Conservation (phyloP, 1,284 basidiomycete species). For the Papiliotrema nemorosa region DNA sequence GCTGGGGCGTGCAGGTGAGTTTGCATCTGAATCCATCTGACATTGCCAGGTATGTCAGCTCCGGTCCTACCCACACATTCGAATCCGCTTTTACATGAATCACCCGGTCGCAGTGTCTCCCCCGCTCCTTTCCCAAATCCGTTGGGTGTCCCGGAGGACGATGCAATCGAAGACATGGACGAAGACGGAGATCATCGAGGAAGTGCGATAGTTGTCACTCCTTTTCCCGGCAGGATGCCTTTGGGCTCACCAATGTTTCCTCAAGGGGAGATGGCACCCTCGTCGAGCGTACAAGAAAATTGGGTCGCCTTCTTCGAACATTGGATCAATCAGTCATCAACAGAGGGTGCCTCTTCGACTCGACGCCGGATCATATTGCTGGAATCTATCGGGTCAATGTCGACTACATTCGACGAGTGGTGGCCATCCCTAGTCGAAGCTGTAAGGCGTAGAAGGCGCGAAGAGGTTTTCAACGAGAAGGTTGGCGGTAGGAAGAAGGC, state of each 20-base stretch:
- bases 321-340: slow-evolving; percentile 7
- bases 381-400: slow-evolving; percentile 71
- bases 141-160: slow-evolving; percentile 7
- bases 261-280: no score
- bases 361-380: slow-evolving; percentile 68
- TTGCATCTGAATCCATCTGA: slow-evolving; percentile 51
- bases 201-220: slow-evolving; percentile 4
- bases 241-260: not conserved
- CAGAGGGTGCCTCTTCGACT: not conserved
- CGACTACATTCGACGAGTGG: slow-evolving; percentile 68
- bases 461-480: slow-evolving; percentile 39
- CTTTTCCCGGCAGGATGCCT: not conserved
- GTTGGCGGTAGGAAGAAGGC: not conserved
- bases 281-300: slow-evolving; percentile 15
- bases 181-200: not conserved
- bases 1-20: slow-evolving; percentile 68
- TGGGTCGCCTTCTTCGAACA: slow-evolving; percentile 25
- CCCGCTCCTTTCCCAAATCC: slow-evolving; percentile 1
- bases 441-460: slow-evolving; percentile 53
- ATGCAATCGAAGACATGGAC: slow-evolving; percentile 6
- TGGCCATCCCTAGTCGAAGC: slow-evolving; percentile 72
- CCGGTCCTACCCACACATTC: slow-evolving; percentile 12
- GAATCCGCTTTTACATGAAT: slow-evolving; percentile 54
- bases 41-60: slow-evolving; percentile 15
- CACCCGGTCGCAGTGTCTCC: not conserved